Conservation (phyloP, 371 early-diverging fungal genomes). For the Zychaea mexicana region DNA sequence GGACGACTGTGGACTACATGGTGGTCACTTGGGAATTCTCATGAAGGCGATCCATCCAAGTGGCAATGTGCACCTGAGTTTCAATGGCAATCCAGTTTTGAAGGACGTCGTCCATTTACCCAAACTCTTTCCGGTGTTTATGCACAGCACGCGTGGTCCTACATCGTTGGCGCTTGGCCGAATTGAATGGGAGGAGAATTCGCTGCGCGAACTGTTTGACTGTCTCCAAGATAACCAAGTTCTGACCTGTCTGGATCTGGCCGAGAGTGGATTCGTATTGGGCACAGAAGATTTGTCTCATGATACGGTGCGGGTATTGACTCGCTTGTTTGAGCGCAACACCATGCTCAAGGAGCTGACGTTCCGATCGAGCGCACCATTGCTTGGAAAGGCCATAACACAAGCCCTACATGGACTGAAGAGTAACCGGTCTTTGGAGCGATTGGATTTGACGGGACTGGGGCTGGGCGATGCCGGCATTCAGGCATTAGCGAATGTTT, state of each 20-base stretch:
- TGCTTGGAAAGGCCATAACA: slow-evolving; percentile 23
- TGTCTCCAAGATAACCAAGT: slow-evolving; percentile 36
- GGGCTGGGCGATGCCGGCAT: slow-evolving; percentile 37
- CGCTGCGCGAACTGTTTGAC: slow-evolving; percentile 41
- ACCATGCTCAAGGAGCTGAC: slow-evolving; percentile 23
- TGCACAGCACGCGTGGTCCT: slow-evolving; percentile 37
- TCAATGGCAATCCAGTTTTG: slow-evolving; percentile 36
- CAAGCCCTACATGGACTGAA: slow-evolving; percentile 27
- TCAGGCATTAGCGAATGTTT: slow-evolving; percentile 24
- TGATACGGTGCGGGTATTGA: slow-evolving; percentile 36
- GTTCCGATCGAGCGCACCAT: slow-evolving; percentile 6
- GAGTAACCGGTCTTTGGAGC: slow-evolving; percentile 24
- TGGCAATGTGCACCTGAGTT: slow-evolving; percentile 36
- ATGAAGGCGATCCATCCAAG: slow-evolving; percentile 31
- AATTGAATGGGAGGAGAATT: slow-evolving; percentile 46
- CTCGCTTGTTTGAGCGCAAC: slow-evolving; percentile 43
- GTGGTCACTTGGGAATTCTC: slow-evolving; percentile 29
- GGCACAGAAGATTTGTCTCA: slow-evolving; percentile 24
- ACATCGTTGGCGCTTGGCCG: slow-evolving; percentile 31
- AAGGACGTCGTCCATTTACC: slow-evolving; percentile 40
- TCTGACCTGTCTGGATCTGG: slow-evolving; percentile 25
- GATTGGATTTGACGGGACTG: slow-evolving; percentile 31
- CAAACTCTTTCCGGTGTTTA: slow-evolving; percentile 32
- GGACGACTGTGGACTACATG: slow-evolving; percentile 31
- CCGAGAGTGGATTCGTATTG: slow-evolving; percentile 24